Evolutionary conservation across 2,329 filamentous ascomycete genomes (phyloP), one percentile per base, ranked within the genome.

Genomic region (Pseudopyricularia cyperi): DNA sequence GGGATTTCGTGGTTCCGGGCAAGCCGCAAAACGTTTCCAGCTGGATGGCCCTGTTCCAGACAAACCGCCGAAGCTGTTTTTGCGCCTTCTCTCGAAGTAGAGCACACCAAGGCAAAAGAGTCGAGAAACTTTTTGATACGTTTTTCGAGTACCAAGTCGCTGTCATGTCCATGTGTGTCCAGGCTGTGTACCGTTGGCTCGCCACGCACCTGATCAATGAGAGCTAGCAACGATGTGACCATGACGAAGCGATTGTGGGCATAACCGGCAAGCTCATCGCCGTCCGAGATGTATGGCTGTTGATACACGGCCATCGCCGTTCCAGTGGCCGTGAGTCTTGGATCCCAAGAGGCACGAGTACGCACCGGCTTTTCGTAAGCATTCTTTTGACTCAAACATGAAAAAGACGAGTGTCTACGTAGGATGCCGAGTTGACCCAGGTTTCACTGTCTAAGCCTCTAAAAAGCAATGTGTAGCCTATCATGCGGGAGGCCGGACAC

Each of bases 61-160:
- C 62, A 63, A 2, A 62, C 63, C 37, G 63, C 64, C 9, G 64
- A 60, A 12, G 62, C 63, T 26, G 60, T 63, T 42, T 62, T 52
- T 8, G 55, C 44, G 42, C 59, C 55, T 44, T 50, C 28, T 28
- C 51, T 57, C 1, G 60, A 58, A 0, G 59, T 64, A 11, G 62
- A 60, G 52, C 58, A 65, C 2, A 66, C 54, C 17, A 66, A 56
- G 1, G 64, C 63, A 48, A 66, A 63, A n/a, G 64, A 65, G 53
- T 66, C 64, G 5, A 65, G 59, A 37, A 65, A 66, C 30, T 64
- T 66, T 42, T 61, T 56, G 37, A 58, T 57, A 3, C 59, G 55
- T 15, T 58, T 50, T 50, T 57, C 44, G 8, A 48, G 28, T 1
- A 52, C 51, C 52, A 33, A 52, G 1, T 17, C 19, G 22, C 54